Conservation (phyloP, 228 moss, liverwort and hornwort species). For the Sphagnum fallax region DNA sequence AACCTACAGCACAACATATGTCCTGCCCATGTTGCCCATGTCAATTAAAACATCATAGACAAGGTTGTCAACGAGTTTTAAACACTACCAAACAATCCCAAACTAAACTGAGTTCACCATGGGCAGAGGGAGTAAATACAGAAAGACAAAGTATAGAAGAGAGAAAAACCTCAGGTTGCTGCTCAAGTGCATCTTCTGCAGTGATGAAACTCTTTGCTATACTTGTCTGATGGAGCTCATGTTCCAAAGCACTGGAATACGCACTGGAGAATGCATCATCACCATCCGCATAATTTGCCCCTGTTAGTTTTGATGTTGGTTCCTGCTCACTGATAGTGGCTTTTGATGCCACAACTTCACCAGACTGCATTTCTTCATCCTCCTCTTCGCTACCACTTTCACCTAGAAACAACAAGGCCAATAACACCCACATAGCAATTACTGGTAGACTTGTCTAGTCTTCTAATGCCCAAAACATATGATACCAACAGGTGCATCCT, state of each 20-base stretch:
- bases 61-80: too few species aligned
- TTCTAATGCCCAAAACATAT: neutral
- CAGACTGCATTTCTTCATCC: conserved; percentile 22
- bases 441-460: neutral
- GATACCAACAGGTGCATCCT: neutral
- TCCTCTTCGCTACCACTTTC: conserved; percentile 30
- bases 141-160: neutral
- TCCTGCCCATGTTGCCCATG: neutral
- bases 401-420: conserved; percentile 13
- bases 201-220: conserved; percentile 65
- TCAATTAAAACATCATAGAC: neutral
- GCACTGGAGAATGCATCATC: conserved; percentile 50
- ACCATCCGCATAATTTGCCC: conserved; percentile 17
- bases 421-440: neutral
- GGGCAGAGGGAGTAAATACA: neutral
- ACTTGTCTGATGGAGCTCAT: conserved; percentile 65
- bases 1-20: neutral
- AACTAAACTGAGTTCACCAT: neutral
- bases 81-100: neutral
- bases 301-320: conserved; percentile 9
- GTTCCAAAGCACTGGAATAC: conserved; percentile 60
- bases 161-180: conserved; percentile 29
- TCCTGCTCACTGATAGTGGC: conserved; percentile 11
- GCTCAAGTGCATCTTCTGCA: conserved; percentile 24
- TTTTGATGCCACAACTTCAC: conserved; percentile 15